These are phyloP conservation scores for Borealophlyctis nickersoniae DNA, from an alignment of 192 early-diverging fungal genomes.

Conservation along the genomic window DNA sequence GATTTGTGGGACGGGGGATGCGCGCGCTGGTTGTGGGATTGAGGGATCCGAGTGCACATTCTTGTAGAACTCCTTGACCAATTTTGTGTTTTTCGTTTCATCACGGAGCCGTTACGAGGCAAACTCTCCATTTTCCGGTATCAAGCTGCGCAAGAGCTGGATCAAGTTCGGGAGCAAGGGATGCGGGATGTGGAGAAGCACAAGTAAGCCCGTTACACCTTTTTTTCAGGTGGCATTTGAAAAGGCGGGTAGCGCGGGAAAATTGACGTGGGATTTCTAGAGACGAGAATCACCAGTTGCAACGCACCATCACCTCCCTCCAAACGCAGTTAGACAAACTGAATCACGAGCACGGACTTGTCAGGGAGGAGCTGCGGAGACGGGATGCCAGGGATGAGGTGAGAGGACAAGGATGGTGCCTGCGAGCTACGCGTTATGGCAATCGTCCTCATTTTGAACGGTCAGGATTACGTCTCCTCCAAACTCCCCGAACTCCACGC, in stretches of 20 bases:
- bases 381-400: conserved; percentile 26
- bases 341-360: conserved; percentile 13
- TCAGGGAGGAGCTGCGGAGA: conserved; percentile 26
- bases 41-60: too few species aligned
- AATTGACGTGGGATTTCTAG: too few species aligned
- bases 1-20: too few species aligned
- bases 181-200: conserved; percentile 7
- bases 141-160: conserved; percentile 37
- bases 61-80: neutral
- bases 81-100: neutral
- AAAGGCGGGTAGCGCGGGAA: too few species aligned
- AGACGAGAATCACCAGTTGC: conserved; percentile 19
- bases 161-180: conserved; percentile 18
- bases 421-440: too few species aligned
- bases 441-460: too few species aligned
- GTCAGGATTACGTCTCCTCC: conserved; percentile 25
- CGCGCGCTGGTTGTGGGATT: too few species aligned
- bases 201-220: conserved; percentile 30
- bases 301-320: conserved; percentile 18
- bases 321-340: conserved; percentile 27
- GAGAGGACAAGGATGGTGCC: conserved; percentile 6
- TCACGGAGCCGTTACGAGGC: conserved; percentile 11
- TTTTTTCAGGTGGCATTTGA: too few species aligned
- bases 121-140: conserved; percentile 37
- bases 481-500: conserved; percentile 26